Percentiles rank a stretch among this genome's conserved stretches.
These are phyloP conservation scores for Scheffersomyces spartinae DNA, from an alignment of 805 yeast species.

Conservation along the genomic window DNA sequence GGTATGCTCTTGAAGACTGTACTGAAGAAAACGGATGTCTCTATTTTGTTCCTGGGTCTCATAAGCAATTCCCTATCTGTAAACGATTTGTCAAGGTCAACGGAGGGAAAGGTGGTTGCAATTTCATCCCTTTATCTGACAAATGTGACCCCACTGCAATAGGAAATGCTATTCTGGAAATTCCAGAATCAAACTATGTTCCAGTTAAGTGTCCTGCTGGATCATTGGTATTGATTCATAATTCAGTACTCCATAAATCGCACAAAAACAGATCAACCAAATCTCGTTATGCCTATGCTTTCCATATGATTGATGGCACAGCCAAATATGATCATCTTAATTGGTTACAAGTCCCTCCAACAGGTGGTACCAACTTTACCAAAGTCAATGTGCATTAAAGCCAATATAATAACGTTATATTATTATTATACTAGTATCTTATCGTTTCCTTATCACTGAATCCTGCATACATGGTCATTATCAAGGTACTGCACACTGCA, in stretches of 20 bases:
- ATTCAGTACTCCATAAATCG: slow-evolving; percentile 61
- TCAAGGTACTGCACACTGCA: no score
- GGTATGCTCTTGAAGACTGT: slow-evolving; percentile 76
- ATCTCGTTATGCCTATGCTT: slow-evolving; percentile 68
- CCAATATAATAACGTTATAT: no score
- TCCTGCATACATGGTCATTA: no score
- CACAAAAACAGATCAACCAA: slow-evolving; percentile 42
- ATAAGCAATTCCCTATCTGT: slow-evolving; percentile 40
- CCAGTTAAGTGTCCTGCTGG: slow-evolving; percentile 64
- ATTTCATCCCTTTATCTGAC: slow-evolving; percentile 28
- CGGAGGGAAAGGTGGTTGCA: slow-evolving; percentile 42
- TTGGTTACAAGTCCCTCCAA: slow-evolving; percentile 72
- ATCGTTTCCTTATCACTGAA: no score
- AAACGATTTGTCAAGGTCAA: slow-evolving; percentile 53
- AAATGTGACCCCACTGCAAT: slow-evolving; percentile 8
- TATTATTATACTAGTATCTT: no score
- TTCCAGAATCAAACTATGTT: no score
- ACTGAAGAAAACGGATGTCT: slow-evolving; percentile 57
- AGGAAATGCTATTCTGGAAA: slow-evolving; percentile 19
- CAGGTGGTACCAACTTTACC: slow-evolving; percentile 52
- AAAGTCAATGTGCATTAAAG: no score
- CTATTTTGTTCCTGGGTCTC: slow-evolving; percentile 61
- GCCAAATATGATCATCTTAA: slow-evolving; percentile 50
- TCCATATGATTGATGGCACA: slow-evolving; percentile 65
- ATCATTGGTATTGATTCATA: slow-evolving; percentile 57